Base-by-base conservation (phyloP, 768 basidiomycete genomes). In the Strobilomyces dryophilus region DNA sequence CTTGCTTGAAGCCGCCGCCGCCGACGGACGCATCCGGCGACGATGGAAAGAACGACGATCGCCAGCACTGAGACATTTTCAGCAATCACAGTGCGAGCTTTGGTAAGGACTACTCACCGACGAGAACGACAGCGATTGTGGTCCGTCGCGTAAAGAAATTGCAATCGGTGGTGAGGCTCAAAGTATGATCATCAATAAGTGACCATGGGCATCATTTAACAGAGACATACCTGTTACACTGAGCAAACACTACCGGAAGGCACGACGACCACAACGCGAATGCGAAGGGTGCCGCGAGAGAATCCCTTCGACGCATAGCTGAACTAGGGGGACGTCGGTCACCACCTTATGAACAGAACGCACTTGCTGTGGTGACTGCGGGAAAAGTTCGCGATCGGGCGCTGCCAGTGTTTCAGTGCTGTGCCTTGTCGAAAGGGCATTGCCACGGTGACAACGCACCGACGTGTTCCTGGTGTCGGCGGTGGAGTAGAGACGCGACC, bases 181-280 rank as follows among this genome's bases (percentile, higher is more conserved):
- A 40, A 35, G 29, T 42, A 21, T 14, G 11, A 24, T 4, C 9
- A 18, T 54, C 49, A 55, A 34, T 10, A 17, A 2, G 45, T 8
- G n/a, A 10, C 15, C 17, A 20, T 29, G 34, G 3, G 24, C 26
- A 40, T 4, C 32, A 31, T 17, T 37, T 2, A 35, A 40, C 34
- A 45, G n/a, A 36, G 5, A 24, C 62, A 35, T 20, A 63, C 62
- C 11, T 0, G 10, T 45, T 24, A 32, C 63, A 65, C 39, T 39
- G 24, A 27, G 63, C 63, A 37, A 45, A 49, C 11, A 27, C 52
- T n/a, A 21, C n/a, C 17, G 60, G 57, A 42, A 65, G 45, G 15
- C 21, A 45, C 5, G 40, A 50, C 5, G 34, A 12, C 47, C 50
- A 54, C 5, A 42, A 26, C 7, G 52, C 31, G 18, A 48, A 11